Base-by-base conservation (phyloP, 495 filamentous ascomycete species). In the Recurvomyces mirabilis region DNA sequence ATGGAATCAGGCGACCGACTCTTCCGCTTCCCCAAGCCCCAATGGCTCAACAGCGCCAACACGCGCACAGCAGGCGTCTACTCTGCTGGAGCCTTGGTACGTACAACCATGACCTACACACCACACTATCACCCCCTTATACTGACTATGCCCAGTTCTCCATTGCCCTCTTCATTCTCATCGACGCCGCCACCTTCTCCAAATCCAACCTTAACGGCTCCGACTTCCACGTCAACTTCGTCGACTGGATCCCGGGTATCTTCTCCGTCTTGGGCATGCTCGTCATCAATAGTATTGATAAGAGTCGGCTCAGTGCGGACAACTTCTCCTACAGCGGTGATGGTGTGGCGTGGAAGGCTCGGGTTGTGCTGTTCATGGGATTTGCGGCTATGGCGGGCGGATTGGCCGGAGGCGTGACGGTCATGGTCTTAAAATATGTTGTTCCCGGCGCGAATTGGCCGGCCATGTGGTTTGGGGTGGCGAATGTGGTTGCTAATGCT, bases 221-320 rank as follows among this genome's bases (percentile, higher is more conserved):
- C 15, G 63, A 77, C 60, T 74, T 94, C 40, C 88, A 99, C 69
- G 78, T 99, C 57, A 88, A 75, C 60, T 95, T 96, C 64, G 75
- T 96, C 57, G 93, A 99, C 73, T 99, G 93, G 93, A 84, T 99
- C 52, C 93, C 93, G 17, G 79, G 87, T 43, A 93, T 99, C 69
- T 99, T 93, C 70, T 83, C 77, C 34, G 73, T 78, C 38, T 74
- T 96, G 17, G 93, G 93, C 35, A 96, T 96, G 93, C 81, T 96
- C 6, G 87, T 96, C 47, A 96, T 99, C 75, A 99, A 96, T 71
- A 84, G 78, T 44, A 94, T 99, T 53, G 93, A 99, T 62, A 96
- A 96, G 70, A 74, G 79, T 11, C 72, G 87, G 15, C 68, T 99
- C 55, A 81, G 78, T 46, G 82, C 81, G 32, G 91, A 96, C 63